phyloP scores from a whole-genome alignment of 768 basidiomycete species.

The Trametes meyenii region DNA sequence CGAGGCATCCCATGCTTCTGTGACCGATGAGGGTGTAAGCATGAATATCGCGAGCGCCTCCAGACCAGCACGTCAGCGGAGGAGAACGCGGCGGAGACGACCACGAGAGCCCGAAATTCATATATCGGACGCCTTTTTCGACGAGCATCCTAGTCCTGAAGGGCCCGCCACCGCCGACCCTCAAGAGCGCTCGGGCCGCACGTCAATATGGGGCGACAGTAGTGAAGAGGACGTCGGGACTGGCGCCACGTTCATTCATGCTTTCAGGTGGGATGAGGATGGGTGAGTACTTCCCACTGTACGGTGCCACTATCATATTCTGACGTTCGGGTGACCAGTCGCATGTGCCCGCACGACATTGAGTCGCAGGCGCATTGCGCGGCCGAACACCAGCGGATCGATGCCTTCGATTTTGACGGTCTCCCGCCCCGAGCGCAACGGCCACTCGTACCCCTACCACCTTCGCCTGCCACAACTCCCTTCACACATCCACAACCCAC shows the following conservation, averaged over 20 bases:
- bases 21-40: constrained; percentile 4
- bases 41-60: background rate
- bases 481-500: background rate
- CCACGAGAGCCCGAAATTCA: constrained; percentile 23
- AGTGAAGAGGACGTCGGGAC: constrained; percentile 26
- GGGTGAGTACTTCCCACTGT: constrained; percentile 2
- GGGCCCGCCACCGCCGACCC: constrained; percentile 46
- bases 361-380: constrained; percentile 21
- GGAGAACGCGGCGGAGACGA: constrained; percentile 26
- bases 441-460: constrained; percentile 3
- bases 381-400: constrained; percentile 24
- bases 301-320: background rate
- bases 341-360: constrained; percentile 20
- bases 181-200: constrained; percentile 11
- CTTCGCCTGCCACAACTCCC: background rate
- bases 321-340: background rate
- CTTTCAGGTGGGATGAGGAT: constrained; percentile 33
- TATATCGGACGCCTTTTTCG: constrained; percentile 49
- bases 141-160: constrained; percentile 47
- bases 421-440: constrained; percentile 36
- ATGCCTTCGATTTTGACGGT: constrained; percentile 40
- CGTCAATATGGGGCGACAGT: constrained; percentile 30
- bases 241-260: constrained; percentile 38
- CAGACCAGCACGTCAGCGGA: background rate
- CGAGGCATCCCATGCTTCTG: constrained; percentile 6